Base-by-base conservation (phyloP, 176 grass and related monocot genomes). In the Avena eriantha region DNA sequence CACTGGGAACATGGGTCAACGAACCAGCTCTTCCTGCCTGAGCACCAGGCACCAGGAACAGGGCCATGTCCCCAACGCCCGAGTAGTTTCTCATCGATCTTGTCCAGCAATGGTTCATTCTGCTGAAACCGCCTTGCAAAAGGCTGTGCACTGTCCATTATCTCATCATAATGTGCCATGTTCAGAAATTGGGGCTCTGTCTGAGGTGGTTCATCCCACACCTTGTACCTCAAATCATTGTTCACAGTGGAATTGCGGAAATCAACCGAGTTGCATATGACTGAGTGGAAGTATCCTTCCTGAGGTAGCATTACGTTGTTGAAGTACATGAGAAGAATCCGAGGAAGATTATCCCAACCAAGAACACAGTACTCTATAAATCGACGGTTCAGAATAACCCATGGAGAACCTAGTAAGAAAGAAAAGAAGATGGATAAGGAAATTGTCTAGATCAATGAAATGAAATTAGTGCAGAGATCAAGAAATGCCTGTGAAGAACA, bases 41-140 rank as follows among this genome's bases (percentile, higher is more conserved):
- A 91, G 85, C 96, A 98, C 96, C 96, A 98, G 17, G 90, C 92
- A 72, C 96, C 96, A 84, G 93, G 88, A 86, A 93, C 90, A 80
- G 79, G 84, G 34, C 85, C 55, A 23, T 39, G 76, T 31, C 84
- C 70, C 86, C 80, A 71, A 41, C 89, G 89, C 50, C 80, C 48
- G 8, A 98, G 90, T 84, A 98, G 76, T 43, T 83, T 91, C 31
- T 80, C n/a, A 21, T 98, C 96, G 1, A 96, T 96, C 76, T 90
- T 84, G 76, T 96, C 79, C 60, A 98, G 83, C 23, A 92, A 83
- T 8, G 75, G 54, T 43, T 96, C 92, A 53, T 89, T 80, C 71
- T 90, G 66, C 19, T 29, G 83, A 86, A 98, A 98, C 47, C 88
- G 90, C 75, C 92, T 94, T 19, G 93, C 96, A 43, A 98, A 98